A percentile compares a stretch with the other conserved stretches of the same genome.
Evolutionary conservation across 176 grass and related monocot species (phyloP).

Genomic region (Juncus effusus): DNA sequence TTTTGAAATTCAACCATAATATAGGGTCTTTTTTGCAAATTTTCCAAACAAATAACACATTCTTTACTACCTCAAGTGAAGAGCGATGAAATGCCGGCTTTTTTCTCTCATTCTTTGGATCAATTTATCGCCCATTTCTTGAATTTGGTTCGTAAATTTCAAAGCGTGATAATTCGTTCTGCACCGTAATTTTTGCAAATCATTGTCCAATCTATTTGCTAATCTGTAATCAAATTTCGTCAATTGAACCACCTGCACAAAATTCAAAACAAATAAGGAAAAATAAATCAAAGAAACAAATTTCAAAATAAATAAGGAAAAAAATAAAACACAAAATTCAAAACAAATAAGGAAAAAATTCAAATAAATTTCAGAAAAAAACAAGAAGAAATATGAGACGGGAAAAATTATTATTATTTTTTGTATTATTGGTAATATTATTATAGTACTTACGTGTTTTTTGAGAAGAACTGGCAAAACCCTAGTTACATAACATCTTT

Average conservation of each 20-base stretch:
- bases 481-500: conserved; percentile 78
- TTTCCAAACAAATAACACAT: too few species aligned
- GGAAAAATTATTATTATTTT: conserved; percentile 20
- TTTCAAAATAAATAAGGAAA: conserved; percentile 18
- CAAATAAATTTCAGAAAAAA: background rate
- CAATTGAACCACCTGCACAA: conserved; percentile 76
- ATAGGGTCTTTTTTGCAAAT: too few species aligned
- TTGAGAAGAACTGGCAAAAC: conserved; percentile 89
- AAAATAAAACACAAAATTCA: conserved; percentile 18
- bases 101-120: conserved; percentile 81
- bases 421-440: too few species aligned
- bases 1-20: too few species aligned
- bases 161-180: conserved; percentile 88
- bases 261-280: conserved; percentile 21
- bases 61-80: conserved; percentile 73
- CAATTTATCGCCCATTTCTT: conserved; percentile 76
- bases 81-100: conserved; percentile 81
- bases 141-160: conserved; percentile 73
- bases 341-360: conserved; percentile 12
- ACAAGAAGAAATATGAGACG: conserved; percentile 22
- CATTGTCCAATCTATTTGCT: conserved; percentile 82
- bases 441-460: conserved; percentile 69
- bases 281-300: conserved; percentile 1
- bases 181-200: conserved; percentile 88
- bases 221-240: conserved; percentile 96